Evolutionary conservation across 768 basidiomycete genomes (phyloP).

Genomic region (Tricholoma furcatifolium): DNA sequence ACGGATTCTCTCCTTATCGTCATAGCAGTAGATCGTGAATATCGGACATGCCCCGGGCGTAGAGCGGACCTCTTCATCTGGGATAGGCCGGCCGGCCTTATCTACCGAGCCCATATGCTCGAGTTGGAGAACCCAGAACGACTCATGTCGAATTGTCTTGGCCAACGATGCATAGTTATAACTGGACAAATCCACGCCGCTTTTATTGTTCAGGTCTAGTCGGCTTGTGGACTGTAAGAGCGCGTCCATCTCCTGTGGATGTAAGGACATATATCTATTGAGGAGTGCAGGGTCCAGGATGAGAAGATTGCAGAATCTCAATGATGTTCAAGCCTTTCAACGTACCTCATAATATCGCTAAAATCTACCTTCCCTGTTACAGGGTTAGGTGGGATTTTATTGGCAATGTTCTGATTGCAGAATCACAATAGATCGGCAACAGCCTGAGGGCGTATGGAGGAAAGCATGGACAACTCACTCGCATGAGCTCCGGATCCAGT

Average conservation of each 20-base stretch:
- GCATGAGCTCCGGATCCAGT: too few species aligned
- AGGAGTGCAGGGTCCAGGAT: too few species aligned
- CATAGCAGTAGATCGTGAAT: slow-evolving; percentile 29
- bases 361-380: neutral
- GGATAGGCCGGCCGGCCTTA: slow-evolving; percentile 12
- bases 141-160: slow-evolving; percentile 20
- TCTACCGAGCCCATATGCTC: slow-evolving; percentile 26
- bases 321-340: too few species aligned
- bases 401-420: too few species aligned
- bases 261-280: slow-evolving; percentile 22
- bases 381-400: too few species aligned
- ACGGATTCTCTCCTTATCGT: slow-evolving; percentile 25
- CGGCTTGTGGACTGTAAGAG: slow-evolving; percentile 17
- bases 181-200: slow-evolving; percentile 16
- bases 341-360: too few species aligned
- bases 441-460: too few species aligned
- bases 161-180: slow-evolving; percentile 23
- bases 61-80: slow-evolving; percentile 13
- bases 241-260: slow-evolving; percentile 22
- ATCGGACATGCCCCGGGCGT: slow-evolving; percentile 18
- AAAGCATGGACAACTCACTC: too few species aligned
- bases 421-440: too few species aligned
- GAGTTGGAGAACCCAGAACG: slow-evolving; percentile 34
- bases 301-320: too few species aligned
- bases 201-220: slow-evolving; percentile 9